Conservation (phyloP, 306 rosid genomes). For the Ziziphus jujuba region DNA sequence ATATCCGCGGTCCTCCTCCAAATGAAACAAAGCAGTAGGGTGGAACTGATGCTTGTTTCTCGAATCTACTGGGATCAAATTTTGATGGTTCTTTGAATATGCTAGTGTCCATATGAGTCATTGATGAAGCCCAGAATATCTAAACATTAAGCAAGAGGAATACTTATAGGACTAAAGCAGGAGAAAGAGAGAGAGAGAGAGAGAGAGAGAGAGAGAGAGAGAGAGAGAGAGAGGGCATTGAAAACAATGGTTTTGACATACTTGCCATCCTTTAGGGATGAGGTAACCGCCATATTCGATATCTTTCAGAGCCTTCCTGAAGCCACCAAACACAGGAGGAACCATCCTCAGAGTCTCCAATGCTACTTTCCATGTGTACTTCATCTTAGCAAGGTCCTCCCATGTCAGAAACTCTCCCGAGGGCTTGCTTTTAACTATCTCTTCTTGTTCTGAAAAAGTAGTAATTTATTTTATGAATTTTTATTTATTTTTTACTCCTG, state of each 20-base stretch:
- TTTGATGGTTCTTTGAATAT: slow-evolving; percentile 63
- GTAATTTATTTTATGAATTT: not conserved
- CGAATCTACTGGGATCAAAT: slow-evolving; percentile 74
- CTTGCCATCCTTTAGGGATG: slow-evolving; percentile 94
- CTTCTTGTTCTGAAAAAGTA: slow-evolving; percentile 65
- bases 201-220: not conserved
- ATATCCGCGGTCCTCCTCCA: slow-evolving; percentile 67
- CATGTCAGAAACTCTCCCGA: slow-evolving; percentile 58
- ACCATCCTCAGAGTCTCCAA: slow-evolving; percentile 59
- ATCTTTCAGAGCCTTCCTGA: slow-evolving; percentile 54
- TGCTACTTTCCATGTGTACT: slow-evolving; percentile 84
- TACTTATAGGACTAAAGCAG: not conserved
- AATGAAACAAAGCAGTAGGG: slow-evolving; percentile 63
- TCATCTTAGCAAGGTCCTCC: slow-evolving; percentile 85
- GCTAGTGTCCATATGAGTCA: slow-evolving; percentile 67
- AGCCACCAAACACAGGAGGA: slow-evolving; percentile 71
- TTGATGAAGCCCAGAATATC: slow-evolving; percentile 68
- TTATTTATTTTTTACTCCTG: no score
- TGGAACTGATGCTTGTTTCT: slow-evolving; percentile 53
- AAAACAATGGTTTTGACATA: slow-evolving; percentile 30
- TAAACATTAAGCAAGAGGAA: slow-evolving; percentile 3
- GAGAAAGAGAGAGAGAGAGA: no score
- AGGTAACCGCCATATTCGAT: slow-evolving; percentile 57
- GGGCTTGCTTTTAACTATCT: slow-evolving; percentile 53
- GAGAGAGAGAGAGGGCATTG: not conserved